Base-by-base conservation (phyloP, 2,329 filamentous ascomycete species). In the Tolypocladium paradoxum region DNA sequence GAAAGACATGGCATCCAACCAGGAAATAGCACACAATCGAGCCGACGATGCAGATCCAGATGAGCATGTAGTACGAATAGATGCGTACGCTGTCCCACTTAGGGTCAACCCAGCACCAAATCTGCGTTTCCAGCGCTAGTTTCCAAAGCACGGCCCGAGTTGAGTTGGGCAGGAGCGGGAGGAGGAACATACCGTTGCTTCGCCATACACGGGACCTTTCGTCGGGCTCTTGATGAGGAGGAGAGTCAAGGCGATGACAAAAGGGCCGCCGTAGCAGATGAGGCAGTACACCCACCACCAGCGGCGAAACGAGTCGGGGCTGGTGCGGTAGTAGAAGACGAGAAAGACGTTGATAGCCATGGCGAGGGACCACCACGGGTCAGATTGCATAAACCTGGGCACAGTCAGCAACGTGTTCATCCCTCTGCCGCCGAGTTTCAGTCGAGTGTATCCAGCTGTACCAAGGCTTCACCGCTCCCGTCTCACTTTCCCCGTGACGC, bases 261-360 rank as follows among this genome's bases (percentile, higher is more conserved):
- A 81, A 0, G 88, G 87, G 1, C 87, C 61, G 0, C 87, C 87
- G 54, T 90, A 93, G 65, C 86, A 89, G 48, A 83, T 70, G 1
- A 83, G 50, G 37, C 84, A 76, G 64, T 92, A 92, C 49, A 83
- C 75, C 77, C 84, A 88, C 62, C 85, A 79, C 65, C 87, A 87
- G 48, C 78, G 78, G n/a, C 79, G 77, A 62, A 90, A 90, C 50
- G 86, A 83, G 8, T 84, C 84, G 0, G 79, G 78, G 48, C 74
- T 80, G 48, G 76, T 74, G n/a, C 76, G 73, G 58, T 76, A 77
- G 67, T 82, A 83, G 64, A 83, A 83, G 54, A 83, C 79, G 50
- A 91, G 76, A 61, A 86, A 88, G 56, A 92, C 88, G 62, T 92
- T 93, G 63, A 85, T 75, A 3, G 88, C 87, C 88, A 93, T 92